A percentile compares a stretch with the other conserved stretches of the same genome.
Evolutionary conservation across 805 yeast species (phyloP).

Genomic region (Candida tibetensis): DNA sequence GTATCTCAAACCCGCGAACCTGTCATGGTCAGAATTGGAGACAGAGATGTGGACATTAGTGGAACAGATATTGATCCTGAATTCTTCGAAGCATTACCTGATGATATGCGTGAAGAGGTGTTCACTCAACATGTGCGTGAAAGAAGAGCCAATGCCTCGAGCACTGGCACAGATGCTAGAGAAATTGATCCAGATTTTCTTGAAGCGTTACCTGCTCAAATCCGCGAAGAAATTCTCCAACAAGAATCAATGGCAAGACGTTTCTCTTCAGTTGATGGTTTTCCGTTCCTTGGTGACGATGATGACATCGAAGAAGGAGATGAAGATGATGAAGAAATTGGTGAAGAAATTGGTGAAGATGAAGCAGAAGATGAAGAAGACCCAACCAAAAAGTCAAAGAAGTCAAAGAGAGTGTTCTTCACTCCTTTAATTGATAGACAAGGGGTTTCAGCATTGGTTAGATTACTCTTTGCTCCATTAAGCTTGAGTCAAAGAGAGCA

Average conservation of each 20-base stretch:
- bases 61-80: conserved; percentile 93
- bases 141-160: conserved; percentile 57
- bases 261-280: conserved; percentile 23
- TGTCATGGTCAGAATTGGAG: conserved; percentile 70
- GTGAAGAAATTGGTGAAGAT: conserved; percentile 6
- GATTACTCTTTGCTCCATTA: conserved; percentile 73
- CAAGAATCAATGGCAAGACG: conserved; percentile 51
- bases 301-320: conserved; percentile 21
- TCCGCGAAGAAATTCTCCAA: conserved; percentile 60
- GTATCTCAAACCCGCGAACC: conserved; percentile 40
- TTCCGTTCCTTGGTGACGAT: conserved; percentile 21
- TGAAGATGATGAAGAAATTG: conserved; percentile 13
- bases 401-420: conserved; percentile 42
- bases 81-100: conserved; percentile 85
- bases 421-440: conserved; percentile 70
- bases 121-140: conserved; percentile 81
- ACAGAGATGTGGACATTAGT: conserved; percentile 74
- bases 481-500: conserved; percentile 58
- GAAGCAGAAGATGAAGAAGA: conserved; percentile 4
- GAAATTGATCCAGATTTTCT: conserved; percentile 80
- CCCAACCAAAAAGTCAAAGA: conserved; percentile 7
- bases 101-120: conserved; percentile 89
- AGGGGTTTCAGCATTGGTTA: conserved; percentile 71
- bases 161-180: conserved; percentile 43
- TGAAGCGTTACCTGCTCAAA: conserved; percentile 69